A percentile compares a stretch with the other conserved stretches of the same genome.
These are phyloP conservation scores for Rhizopogon rudus DNA, from an alignment of 768 basidiomycete species.

Conservation along the genomic window DNA sequence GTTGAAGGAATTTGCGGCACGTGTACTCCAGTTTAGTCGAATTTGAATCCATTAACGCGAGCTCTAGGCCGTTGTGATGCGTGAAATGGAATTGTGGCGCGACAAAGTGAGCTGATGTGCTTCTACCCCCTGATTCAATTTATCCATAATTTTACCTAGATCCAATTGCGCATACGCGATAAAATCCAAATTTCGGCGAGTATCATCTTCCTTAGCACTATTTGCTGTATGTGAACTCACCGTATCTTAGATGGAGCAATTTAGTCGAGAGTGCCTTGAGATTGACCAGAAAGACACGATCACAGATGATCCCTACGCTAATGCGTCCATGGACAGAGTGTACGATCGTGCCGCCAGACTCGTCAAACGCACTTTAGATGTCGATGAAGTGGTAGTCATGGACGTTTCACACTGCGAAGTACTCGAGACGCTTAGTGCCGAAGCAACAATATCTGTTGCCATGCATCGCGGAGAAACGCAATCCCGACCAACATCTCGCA, in stretches of 20 bases:
- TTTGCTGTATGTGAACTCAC: background rate
- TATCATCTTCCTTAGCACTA: constrained; percentile 3
- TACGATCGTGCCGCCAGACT: constrained; percentile 89
- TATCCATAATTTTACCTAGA: constrained; percentile 35
- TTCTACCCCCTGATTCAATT: background rate
- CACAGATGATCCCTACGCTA: constrained; percentile 18
- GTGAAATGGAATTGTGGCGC: constrained; percentile 93
- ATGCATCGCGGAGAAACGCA: constrained; percentile 66
- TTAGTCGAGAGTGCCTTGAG: constrained; percentile 91
- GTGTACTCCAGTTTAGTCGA: constrained; percentile 8
- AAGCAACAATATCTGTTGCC: constrained; percentile 61
- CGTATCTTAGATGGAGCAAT: constrained; percentile 77
- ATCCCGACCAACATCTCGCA: constrained; percentile 44
- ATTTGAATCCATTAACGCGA: constrained; percentile 3
- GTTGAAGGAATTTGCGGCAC: constrained; percentile 84
- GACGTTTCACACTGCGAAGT: constrained; percentile 91
- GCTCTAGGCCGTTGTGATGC: constrained; percentile 75
- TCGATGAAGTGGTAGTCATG: constrained; percentile 89
- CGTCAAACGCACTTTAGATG: constrained; percentile 84
- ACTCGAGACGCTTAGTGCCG: constrained; percentile 58
- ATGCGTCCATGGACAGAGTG: constrained; percentile 73
- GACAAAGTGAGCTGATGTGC: constrained; percentile 60
- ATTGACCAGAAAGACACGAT: constrained; percentile 53
- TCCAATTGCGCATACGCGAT: constrained; percentile 86
- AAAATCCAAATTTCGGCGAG: constrained; percentile 85